Evolutionary conservation across 345 rosid species (phyloP).

Genomic region (Rhizophora mangle): DNA sequence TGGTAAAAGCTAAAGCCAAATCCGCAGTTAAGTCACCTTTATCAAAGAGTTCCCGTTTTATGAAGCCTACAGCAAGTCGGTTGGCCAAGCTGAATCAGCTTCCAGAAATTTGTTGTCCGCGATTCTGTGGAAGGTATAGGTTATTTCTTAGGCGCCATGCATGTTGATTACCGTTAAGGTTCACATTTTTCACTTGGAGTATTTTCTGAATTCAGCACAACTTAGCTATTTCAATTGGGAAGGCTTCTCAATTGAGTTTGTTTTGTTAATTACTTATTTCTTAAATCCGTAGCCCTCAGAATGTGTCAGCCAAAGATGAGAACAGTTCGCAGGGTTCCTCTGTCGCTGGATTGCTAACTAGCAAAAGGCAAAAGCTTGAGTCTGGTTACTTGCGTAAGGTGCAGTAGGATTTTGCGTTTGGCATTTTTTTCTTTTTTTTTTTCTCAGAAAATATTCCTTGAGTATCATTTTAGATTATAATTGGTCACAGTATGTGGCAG

Average conservation of each 20-base stretch:
- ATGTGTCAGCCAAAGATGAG: slow-evolving; percentile 28
- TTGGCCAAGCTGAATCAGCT: slow-evolving; percentile 65
- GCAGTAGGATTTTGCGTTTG: not conserved
- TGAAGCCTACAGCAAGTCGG: slow-evolving; percentile 84
- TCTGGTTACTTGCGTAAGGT: slow-evolving; percentile 76
- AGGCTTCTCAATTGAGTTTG: not conserved
- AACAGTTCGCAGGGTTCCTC: slow-evolving; percentile 37
- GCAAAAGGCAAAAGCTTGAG: slow-evolving; percentile 85
- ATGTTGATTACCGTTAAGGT: not conserved
- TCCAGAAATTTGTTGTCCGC: slow-evolving; percentile 36
- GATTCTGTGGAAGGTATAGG: slow-evolving; percentile 42
- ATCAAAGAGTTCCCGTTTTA: slow-evolving; percentile 51
- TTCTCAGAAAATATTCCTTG: no score
- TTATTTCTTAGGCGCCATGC: slow-evolving; percentile 6
- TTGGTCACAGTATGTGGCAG: not conserved
- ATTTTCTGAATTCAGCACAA: no score
- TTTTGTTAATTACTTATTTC: slow-evolving; percentile 3
- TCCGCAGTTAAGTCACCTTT: slow-evolving; percentile 25
- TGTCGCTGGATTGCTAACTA: slow-evolving; percentile 36
- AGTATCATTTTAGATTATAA: not conserved
- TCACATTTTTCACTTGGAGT: no score
- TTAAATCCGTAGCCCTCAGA: slow-evolving; percentile 41
- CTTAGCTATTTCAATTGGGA: no score
- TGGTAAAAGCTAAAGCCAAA: slow-evolving; percentile 16
- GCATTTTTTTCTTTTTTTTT: not conserved